phyloP scores from a whole-genome alignment of 441 rosid species.

The Bruguiera hainesii region DNA sequence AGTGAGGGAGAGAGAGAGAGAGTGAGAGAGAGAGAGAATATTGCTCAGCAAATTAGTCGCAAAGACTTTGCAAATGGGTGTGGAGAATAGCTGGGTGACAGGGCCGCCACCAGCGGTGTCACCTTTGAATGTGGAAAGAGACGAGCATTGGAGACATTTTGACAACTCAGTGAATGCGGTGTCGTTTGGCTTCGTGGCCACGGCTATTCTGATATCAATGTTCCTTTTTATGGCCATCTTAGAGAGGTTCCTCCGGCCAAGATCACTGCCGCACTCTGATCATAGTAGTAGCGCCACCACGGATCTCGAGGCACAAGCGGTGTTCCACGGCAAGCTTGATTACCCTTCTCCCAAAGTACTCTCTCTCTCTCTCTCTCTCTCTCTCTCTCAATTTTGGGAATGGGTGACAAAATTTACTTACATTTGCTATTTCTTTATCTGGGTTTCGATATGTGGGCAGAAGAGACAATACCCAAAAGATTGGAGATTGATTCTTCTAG shows the following conservation, averaged over 20 bases:
- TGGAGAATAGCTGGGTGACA: slow-evolving; percentile 30
- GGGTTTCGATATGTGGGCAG: neutral
- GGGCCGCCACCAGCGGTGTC: slow-evolving; percentile 28
- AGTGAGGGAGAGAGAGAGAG: neutral
- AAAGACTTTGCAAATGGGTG: slow-evolving; percentile 26
- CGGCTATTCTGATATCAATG: slow-evolving; percentile 95
- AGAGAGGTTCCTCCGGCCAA: slow-evolving; percentile 73
- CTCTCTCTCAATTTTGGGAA: neutral
- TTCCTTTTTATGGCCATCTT: slow-evolving; percentile 92
- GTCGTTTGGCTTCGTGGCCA: slow-evolving; percentile 93
- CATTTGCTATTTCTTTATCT: slow-evolving; percentile 5
- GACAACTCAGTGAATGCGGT: slow-evolving; percentile 85
- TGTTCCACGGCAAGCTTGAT: slow-evolving; percentile 53
- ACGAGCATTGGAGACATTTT: slow-evolving; percentile 65
- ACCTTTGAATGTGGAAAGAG: slow-evolving; percentile 32
- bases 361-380: slow-evolving; percentile 8
- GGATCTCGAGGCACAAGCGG: slow-evolving; percentile 50
- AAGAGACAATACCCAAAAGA: neutral
- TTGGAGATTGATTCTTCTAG: neutral
- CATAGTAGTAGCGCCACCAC: slow-evolving; percentile 10
- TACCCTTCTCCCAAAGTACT: slow-evolving; percentile 79
- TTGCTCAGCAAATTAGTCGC: neutral
- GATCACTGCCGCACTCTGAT: slow-evolving; percentile 30
- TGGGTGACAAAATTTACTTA: neutral
- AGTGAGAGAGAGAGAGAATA: neutral